phyloP scores from a whole-genome alignment of 164 flowering plant species.

The Stephania cephalantha region DNA sequence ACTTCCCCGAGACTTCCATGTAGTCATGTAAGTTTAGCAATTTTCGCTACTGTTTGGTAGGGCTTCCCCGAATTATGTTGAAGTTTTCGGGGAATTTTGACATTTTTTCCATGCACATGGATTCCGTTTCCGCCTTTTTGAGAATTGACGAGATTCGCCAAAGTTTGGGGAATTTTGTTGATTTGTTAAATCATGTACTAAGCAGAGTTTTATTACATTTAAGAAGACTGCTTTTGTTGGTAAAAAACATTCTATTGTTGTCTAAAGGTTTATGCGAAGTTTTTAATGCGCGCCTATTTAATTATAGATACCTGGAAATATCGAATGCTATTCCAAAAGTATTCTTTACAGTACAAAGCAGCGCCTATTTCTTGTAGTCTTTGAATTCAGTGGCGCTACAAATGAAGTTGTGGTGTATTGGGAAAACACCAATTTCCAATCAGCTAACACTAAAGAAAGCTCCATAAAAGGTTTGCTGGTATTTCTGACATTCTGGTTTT shows the following conservation, averaged over 20 bases:
- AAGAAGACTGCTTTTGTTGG: neutral
- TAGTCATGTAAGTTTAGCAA: too few species aligned
- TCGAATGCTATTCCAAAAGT: slow-evolving; percentile 58
- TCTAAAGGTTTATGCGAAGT: neutral
- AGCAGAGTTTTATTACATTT: too few species aligned
- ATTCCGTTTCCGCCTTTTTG: too few species aligned
- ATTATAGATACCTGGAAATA: slow-evolving; percentile 76
- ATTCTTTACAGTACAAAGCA: slow-evolving; percentile 74
- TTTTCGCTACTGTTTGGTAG: too few species aligned
- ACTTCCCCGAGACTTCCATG: too few species aligned
- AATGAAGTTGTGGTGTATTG: slow-evolving; percentile 83
- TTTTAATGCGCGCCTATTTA: slow-evolving; percentile 3
- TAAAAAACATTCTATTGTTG: neutral
- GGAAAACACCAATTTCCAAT: slow-evolving; percentile 69
- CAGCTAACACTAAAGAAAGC: slow-evolving; percentile 61
- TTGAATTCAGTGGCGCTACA: slow-evolving; percentile 68
- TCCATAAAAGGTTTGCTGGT: slow-evolving; percentile 62
- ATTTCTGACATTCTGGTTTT: slow-evolving; percentile 6
- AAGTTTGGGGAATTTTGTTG: too few species aligned
- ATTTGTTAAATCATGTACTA: too few species aligned
- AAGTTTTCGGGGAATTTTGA: too few species aligned
- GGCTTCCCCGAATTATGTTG: too few species aligned
- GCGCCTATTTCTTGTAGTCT: slow-evolving; percentile 77
- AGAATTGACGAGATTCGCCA: too few species aligned
- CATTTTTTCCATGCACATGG: too few species aligned